Evolutionary conservation across 2,329 filamentous ascomycete genomes (phyloP).

Genomic region (Annulohypoxylon truncatum): DNA sequence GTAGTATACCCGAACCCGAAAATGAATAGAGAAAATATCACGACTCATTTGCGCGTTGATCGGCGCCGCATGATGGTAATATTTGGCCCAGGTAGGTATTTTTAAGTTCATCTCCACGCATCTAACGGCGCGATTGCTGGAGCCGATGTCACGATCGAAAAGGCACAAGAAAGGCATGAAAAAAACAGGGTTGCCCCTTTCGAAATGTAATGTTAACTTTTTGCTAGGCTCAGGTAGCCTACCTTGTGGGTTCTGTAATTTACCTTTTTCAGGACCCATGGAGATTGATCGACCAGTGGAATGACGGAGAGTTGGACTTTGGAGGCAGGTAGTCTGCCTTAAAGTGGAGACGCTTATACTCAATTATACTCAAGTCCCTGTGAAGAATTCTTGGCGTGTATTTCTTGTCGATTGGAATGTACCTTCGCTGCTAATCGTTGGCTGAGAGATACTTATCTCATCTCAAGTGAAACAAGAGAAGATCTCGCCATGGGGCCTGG

Average conservation of each 20-base stretch:
- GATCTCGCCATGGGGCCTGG: conserved; percentile 29
- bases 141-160: conserved; percentile 24
- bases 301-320: conserved; percentile 13
- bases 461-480: conserved; percentile 26
- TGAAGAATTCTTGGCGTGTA: conserved; percentile 27
- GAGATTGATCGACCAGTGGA: conserved; percentile 26
- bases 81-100: background rate
- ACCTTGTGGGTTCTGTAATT: conserved; percentile 33
- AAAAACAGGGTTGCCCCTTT: conserved; percentile 27
- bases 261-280: conserved; percentile 32
- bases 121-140: background rate
- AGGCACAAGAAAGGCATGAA: background rate
- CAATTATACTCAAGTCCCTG: background rate
- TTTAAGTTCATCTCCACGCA: background rate
- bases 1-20: background rate
- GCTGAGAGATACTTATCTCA: conserved; percentile 22
- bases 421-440: background rate
- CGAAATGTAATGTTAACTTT: conserved; percentile 15
- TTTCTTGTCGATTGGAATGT: conserved; percentile 27
- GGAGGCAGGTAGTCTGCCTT: conserved; percentile 29
- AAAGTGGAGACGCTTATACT: conserved; percentile 9
- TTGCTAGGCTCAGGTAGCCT: conserved; percentile 9
- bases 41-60: conserved; percentile 6
- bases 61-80: background rate
- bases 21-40: background rate